These are phyloP conservation scores for Rhodamnia rubescens DNA, from an alignment of 345 rosid species.

Conservation along the genomic window DNA sequence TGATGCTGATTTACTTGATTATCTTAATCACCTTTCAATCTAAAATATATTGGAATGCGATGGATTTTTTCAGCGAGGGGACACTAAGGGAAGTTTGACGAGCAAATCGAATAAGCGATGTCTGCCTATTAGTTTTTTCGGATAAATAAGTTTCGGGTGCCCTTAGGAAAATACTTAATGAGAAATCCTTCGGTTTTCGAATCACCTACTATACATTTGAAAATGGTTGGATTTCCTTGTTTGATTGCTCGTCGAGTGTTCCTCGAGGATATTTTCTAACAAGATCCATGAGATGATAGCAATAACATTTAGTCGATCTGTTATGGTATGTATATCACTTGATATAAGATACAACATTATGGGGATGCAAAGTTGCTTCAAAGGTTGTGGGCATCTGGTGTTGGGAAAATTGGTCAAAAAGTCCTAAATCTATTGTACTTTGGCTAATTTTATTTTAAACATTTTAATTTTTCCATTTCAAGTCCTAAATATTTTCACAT, in stretches of 20 bases:
- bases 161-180: no score
- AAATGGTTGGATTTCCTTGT: background rate
- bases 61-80: background rate
- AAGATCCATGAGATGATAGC: background rate
- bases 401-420: no score
- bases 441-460: no score
- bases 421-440: no score
- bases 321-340: background rate
- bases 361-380: background rate
- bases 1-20: background rate
- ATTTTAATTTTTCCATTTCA: no score
- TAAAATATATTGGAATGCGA: background rate
- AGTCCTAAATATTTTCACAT: no score
- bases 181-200: background rate
- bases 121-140: no score
- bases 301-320: background rate
- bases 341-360: background rate
- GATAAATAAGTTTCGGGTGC: no score
- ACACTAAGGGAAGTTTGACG: no score
- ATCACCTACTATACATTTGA: background rate
- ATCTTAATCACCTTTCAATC: background rate
- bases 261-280: background rate
- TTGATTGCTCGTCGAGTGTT: background rate
- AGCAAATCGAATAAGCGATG: no score
- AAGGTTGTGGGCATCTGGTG: background rate